Base-by-base conservation (phyloP, 441 rosid genomes). In the Croton setiger region DNA sequence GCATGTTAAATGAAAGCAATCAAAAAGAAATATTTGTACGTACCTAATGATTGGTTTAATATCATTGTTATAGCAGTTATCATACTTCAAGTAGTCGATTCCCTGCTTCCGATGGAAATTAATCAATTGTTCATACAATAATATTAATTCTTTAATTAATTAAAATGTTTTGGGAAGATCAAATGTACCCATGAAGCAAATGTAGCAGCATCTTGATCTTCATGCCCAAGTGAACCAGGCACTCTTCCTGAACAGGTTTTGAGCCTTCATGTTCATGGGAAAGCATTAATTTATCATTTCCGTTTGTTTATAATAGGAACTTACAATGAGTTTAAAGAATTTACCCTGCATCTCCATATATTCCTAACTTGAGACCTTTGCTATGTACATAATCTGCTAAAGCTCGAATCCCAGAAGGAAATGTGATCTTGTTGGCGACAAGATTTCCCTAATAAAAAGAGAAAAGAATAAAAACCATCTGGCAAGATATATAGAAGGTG, bases 51-150 rank as follows among this genome's bases (percentile, higher is more conserved):
- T 80, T 44, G 86, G 84, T 65, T 68, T 84, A 3, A 67, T 60
- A 39, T 65, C 84, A 0, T 65, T 76, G 10, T 73, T 75, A 37
- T 73, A 73, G 45, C 84, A 84, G 58, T 84, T 80, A 61, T 82
- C 86, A 63, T 84, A 82, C 80, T 84, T 84, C 74, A 84, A 54
- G 72, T 76, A 84, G 69, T 82, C 86, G 23, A 82, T 77, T 15
- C 83, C 88, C 88, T 79, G 72, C 47, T 59, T 59, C n/a, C 47
- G 17, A 37, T 17, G 27, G 23, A 59, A 27, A 55, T 12, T 11
- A 21, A 23, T 18, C 10, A 27, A 55, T 55, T 27, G 11, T 10
- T 18, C 9, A 27, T n/a, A n/a, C n/a, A n/a, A n/a, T n/a, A n/a
- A n/a, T n/a, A n/a, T 23, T 55, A 5, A 23, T 23, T 27, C 31